phyloP scores from a whole-genome alignment of 805 yeast genomes.

The Wickerhamomyces ciferrii region DNA sequence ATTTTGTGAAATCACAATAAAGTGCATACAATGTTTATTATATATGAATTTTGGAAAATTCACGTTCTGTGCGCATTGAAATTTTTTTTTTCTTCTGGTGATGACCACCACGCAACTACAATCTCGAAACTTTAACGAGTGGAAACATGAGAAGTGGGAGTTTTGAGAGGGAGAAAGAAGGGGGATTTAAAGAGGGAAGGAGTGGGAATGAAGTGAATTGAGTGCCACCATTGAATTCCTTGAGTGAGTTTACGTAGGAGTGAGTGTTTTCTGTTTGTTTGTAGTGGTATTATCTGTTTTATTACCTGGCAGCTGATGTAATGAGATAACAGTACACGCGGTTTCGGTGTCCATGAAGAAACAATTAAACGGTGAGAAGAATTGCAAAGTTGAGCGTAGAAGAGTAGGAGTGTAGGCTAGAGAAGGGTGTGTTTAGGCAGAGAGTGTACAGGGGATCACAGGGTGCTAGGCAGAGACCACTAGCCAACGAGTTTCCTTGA shows the following conservation, averaged over 20 bases:
- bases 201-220: background rate
- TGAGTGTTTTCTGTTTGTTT: no score
- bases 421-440: no score
- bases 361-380: no score
- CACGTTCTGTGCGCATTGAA: background rate
- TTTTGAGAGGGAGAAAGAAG: background rate
- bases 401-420: no score
- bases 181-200: background rate
- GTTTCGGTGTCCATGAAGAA: background rate
- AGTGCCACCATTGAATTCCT: background rate
- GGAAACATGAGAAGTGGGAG: background rate
- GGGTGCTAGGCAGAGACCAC: no score
- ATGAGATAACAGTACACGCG: background rate
- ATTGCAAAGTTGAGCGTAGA: no score
- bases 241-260: no score
- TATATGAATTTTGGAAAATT: background rate
- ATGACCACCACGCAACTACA: conserved; percentile 1
- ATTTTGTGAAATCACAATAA: background rate
- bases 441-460: no score
- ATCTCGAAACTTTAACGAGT: background rate
- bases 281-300: background rate
- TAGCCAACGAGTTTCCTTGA: no score
- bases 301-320: background rate
- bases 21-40: background rate
- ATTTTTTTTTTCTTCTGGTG: background rate